Base-by-base conservation (phyloP, 2,329 filamentous ascomycete species). In the Ophiostoma sp. region DNA sequence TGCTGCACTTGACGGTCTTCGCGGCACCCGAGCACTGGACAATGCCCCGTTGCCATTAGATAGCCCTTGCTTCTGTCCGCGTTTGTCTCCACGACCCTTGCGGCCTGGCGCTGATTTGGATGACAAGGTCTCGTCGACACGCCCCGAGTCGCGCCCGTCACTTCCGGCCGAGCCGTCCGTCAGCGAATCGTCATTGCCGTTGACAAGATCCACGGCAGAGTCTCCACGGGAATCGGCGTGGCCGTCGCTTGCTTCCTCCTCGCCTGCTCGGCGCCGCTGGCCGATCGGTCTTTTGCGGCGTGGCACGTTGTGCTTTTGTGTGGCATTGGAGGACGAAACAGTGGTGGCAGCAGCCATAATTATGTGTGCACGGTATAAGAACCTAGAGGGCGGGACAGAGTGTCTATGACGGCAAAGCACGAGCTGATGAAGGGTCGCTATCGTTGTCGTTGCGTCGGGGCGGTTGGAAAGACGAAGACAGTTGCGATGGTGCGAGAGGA, bases 181-280 rank as follows among this genome's bases (percentile, higher is more conserved):
- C 74, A 88, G 78, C 68, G 88, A 90, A 77, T 90, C 88, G 74
- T 90, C 87, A 74, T 89, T 87, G 54, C 90, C 87, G 74, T 89
- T 87, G 57, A 86, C 71, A 41, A 74, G 77, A 67, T 89, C 87
- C 71, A 84, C 80, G 81, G 62, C 33, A n/a, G 33, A 65, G 62
- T 65, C 62, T 6, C 35, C 80, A 72, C 86, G 85, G 68, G 79
- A 81, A 72, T 83, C 84, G 39, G 15, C 11, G 74, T 81, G 85
- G 74, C 81, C 89, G 74, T 91, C 89, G 75, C 91, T 89, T 75
- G 85, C 89, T 1, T 73, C 72, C 77, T 91, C 89, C 76, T 91
- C 89, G 79, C 89, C 88, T 74, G 88, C 84, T 75, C 89, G 86
- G 78, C 89, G 87, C 76, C 89, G 86, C 75, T 87, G 87, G 77